These are phyloP conservation scores for Pseudofabraea citricarpa DNA, from an alignment of 2,329 filamentous ascomycete genomes.

Conservation along the genomic window DNA sequence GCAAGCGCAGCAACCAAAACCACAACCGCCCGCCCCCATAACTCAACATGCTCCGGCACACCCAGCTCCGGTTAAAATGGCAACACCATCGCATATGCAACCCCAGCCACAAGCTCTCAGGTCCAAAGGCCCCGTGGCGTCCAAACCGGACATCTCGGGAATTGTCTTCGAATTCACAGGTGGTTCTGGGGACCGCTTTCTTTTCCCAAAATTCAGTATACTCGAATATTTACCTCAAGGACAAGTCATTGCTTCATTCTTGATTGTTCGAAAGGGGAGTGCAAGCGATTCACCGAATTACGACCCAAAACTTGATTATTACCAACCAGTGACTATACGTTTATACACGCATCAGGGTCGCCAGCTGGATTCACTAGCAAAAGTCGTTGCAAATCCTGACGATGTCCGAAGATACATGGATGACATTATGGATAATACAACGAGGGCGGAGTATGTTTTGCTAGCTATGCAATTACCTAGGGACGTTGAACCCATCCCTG, in stretches of 20 bases:
- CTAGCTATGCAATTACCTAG: conserved; percentile 62
- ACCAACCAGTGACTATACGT: conserved; percentile 67
- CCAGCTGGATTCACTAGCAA: conserved; percentile 54
- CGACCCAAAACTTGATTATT: conserved; percentile 64
- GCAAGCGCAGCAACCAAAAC: conserved; percentile 4
- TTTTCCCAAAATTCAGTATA: conserved; percentile 76
- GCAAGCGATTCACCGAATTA: conserved; percentile 55
- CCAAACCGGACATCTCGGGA: conserved; percentile 58
- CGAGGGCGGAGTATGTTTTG: conserved; percentile 61
- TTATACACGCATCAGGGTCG: conserved; percentile 49
- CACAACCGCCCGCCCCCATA: too few relatives aligned
- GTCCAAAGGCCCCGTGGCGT: conserved; percentile 52
- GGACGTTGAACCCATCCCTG: conserved; percentile 22
- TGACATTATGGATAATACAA: conserved; percentile 65
- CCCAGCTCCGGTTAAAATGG: conserved; percentile 11
- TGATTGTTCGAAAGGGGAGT: conserved; percentile 70
- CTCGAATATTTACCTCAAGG: conserved; percentile 61
- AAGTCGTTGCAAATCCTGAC: conserved; percentile 57
- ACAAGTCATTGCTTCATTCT: conserved; percentile 67
- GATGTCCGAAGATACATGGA: conserved; percentile 65
- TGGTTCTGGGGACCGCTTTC: conserved; percentile 67
- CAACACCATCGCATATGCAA: conserved; percentile 15
- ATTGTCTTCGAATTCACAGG: conserved; percentile 64
- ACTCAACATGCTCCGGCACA: conserved; percentile 13
- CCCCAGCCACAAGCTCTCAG: conserved; percentile 48